Evolutionary conservation across 306 rosid genomes (phyloP).

Genomic region (Trifolium pratense): DNA sequence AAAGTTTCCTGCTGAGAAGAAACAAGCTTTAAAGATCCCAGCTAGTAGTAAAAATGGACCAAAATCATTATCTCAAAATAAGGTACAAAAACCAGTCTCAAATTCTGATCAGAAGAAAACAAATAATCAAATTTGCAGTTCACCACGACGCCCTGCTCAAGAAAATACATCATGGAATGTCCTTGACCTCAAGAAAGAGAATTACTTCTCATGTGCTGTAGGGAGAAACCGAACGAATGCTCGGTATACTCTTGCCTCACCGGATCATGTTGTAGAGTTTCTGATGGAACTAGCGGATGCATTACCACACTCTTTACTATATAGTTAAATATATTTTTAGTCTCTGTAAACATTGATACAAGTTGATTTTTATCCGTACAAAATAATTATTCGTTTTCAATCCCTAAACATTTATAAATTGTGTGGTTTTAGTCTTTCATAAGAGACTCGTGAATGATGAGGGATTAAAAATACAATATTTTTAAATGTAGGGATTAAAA

Average conservation of each 20-base stretch:
- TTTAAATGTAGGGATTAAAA: not conserved
- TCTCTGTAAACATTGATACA: not conserved
- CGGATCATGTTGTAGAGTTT: slow-evolving; percentile 76
- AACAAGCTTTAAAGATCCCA: slow-evolving; percentile 55
- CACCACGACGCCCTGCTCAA: slow-evolving; percentile 51
- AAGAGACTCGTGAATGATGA: not conserved
- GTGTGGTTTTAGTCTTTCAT: not conserved
- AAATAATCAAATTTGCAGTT: slow-evolving; percentile 52
- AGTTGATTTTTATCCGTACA: not conserved
- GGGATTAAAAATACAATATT: not conserved
- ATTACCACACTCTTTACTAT: not conserved
- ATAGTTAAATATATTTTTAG: not conserved
- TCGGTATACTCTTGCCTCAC: slow-evolving; percentile 67
- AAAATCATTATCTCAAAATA: slow-evolving; percentile 58
- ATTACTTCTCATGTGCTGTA: slow-evolving; percentile 93
- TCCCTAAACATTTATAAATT: not conserved
- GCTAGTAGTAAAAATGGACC: slow-evolving; percentile 50
- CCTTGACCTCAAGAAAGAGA: slow-evolving; percentile 88
- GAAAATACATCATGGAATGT: slow-evolving; percentile 89
- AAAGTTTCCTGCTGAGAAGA: slow-evolving; percentile 61
- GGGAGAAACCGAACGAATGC: slow-evolving; percentile 81
- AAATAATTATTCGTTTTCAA: not conserved
- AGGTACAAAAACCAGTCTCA: slow-evolving; percentile 44
- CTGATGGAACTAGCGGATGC: slow-evolving; percentile 50
- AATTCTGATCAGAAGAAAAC: slow-evolving; percentile 62